Conservation (phyloP, 2,329 filamentous ascomycete genomes). For the Trichoderma koningiopsis region DNA sequence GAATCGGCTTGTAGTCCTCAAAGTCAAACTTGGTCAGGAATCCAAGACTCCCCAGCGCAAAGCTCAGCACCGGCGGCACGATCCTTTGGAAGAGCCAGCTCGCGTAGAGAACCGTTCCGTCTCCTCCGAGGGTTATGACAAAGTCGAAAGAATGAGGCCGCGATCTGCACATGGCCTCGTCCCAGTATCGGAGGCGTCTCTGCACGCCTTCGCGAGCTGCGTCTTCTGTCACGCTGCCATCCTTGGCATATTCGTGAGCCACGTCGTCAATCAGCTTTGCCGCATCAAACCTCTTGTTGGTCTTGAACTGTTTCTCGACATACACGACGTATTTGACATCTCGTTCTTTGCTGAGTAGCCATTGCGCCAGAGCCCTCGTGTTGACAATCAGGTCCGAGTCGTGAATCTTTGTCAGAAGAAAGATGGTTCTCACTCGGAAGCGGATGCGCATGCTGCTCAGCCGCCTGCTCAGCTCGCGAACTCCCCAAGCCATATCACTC, state of each 20-base stretch:
- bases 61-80: conserved; percentile 90
- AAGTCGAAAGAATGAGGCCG: conserved; percentile 92
- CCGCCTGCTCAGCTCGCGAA: conserved; percentile 84
- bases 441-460: conserved; percentile 81
- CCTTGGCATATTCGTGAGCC: conserved; percentile 46
- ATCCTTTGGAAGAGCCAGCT: conserved; percentile 97
- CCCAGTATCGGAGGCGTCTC: conserved; percentile 77
- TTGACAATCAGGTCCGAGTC: conserved; percentile 78
- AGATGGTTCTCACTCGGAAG: conserved; percentile 79
- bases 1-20: conserved; percentile 67
- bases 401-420: conserved; percentile 89
- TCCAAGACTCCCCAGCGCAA: conserved; percentile 86
- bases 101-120: conserved; percentile 95
- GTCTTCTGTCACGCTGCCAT: conserved; percentile 39
- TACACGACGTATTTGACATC: conserved; percentile 74
- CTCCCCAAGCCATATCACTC: conserved; percentile 95
- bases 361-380: conserved; percentile 74
- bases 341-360: conserved; percentile 75
- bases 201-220: conserved; percentile 42
- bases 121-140: conserved; percentile 85
- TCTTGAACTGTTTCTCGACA: conserved; percentile 74
- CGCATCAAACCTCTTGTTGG: conserved; percentile 73
- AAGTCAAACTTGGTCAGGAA: conserved; percentile 98
- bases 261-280: conserved; percentile 67
- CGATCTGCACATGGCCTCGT: conserved; percentile 72